phyloP scores from a whole-genome alignment of 2,329 filamentous ascomycete species.

The Juglanconis juglandina region DNA sequence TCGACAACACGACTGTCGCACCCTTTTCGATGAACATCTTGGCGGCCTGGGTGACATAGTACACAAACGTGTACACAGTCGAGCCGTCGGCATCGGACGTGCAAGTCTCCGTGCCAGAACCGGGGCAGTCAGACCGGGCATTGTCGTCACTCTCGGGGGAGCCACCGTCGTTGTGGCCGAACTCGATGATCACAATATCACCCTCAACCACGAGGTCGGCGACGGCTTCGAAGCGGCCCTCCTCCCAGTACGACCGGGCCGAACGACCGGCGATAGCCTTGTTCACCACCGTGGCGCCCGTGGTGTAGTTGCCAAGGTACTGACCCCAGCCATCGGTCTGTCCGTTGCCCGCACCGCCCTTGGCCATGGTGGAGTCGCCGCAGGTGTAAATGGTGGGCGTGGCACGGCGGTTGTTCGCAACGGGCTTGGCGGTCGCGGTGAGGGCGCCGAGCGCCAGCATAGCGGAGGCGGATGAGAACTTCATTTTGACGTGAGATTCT shows the following conservation, averaged over 20 bases:
- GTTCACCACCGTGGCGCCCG: slow-evolving; percentile 48
- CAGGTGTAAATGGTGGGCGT: slow-evolving; percentile 45
- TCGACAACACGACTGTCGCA: slow-evolving; percentile 56
- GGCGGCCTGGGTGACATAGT: slow-evolving; percentile 26
- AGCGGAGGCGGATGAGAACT: slow-evolving; percentile 8
- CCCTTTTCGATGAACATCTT: slow-evolving; percentile 46
- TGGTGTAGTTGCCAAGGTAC: slow-evolving; percentile 49
- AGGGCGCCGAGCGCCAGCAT: slow-evolving; percentile 9
- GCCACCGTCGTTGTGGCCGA: slow-evolving; percentile 69
- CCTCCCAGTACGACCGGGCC: slow-evolving; percentile 59
- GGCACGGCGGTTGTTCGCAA: slow-evolving; percentile 21
- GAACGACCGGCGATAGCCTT: slow-evolving; percentile 60
- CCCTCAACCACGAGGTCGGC: slow-evolving; percentile 45
- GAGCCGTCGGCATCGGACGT: slow-evolving; percentile 29
- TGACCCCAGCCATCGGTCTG: slow-evolving; percentile 54
- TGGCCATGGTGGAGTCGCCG: slow-evolving; percentile 55
- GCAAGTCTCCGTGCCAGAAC: slow-evolving; percentile 51
- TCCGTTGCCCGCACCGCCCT: slow-evolving; percentile 35
- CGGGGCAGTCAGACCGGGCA: slow-evolving; percentile 55
- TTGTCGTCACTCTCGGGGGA: slow-evolving; percentile 52
- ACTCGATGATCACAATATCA: slow-evolving; percentile 66
- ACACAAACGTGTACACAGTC: slow-evolving; percentile 29
- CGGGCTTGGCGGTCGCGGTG: slow-evolving; percentile 17
- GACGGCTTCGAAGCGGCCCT: slow-evolving; percentile 58
- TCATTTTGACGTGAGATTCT: slow-evolving; percentile 9